Base-by-base conservation (phyloP, 805 yeast species). In the Zygotorulaspora chibaensis region DNA sequence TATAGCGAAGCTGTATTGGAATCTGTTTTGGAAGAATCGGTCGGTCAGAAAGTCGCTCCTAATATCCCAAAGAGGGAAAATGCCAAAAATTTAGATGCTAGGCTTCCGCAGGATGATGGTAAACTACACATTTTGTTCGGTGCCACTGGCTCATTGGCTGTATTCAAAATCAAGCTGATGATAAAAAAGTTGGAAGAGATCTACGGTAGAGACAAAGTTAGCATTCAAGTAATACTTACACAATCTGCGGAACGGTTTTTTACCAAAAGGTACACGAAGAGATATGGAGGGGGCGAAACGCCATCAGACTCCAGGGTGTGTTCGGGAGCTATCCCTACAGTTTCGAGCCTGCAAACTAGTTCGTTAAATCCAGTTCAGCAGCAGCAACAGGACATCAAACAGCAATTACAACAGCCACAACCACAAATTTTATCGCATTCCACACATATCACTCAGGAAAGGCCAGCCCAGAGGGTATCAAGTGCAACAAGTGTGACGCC, bases 131-230 rank as follows among this genome's bases (percentile, higher is more conserved):
- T 89, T 33, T 70, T 89, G 47, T 71, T 89, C 48, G 96, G 93
- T 10, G 89, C 89, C 29, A 87, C 96, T 26, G 97, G 97, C 2
- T 83, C 93, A 3, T 82, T 87, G 23, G 91, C 95, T 17, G 83
- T 91, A 3, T 77, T 83, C 49, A 87, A 89, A 64, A 80, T 89
- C 39, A 87, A 89, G 25, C 57, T 77, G 52, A 85, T 90, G 44
- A 83, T 89, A 47, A 84, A 83, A 61, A 88, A 87, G 66, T 70
- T 89, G 39, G 87, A 84, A 59, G 87, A 84, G 57, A 79, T 84
- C 23, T 90, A 83, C 59, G 93, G 95, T 5, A 76, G 64, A 42
- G 80, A 83, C 46, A 81, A 79, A 51, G 79, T 88, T 6, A 80
- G 90, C 2, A 87, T 91, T 53, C 98, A 91, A 65, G 72, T 93